Percentiles rank a stretch among this genome's conserved stretches.
These are phyloP conservation scores for Cnidoscolus chayamansa DNA, from an alignment of 441 rosid genomes.

Conservation along the genomic window DNA sequence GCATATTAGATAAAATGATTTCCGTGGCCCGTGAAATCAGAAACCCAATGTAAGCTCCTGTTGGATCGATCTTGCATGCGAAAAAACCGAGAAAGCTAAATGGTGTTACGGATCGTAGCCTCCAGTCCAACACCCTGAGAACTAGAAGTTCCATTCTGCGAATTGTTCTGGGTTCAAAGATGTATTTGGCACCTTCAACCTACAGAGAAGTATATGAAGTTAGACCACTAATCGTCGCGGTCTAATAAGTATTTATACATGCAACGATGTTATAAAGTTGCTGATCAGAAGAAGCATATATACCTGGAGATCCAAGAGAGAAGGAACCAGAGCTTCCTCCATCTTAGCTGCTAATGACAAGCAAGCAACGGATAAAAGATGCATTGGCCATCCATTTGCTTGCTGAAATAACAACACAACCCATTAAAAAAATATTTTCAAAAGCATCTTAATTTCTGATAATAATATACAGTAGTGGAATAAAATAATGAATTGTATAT, in stretches of 20 bases:
- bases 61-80: conserved; percentile 76
- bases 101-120: conserved; percentile 89
- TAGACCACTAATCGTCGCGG: not conserved
- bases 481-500: no score
- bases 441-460: not conserved
- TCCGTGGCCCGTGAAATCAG: conserved; percentile 63
- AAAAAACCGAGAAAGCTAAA: conserved; percentile 76
- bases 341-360: conserved; percentile 94
- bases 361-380: conserved; percentile 85
- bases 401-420: conserved; percentile 40
- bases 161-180: conserved; percentile 81
- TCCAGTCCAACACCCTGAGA: conserved; percentile 78
- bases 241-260: no score
- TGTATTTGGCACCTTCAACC: conserved; percentile 68
- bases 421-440: not conserved
- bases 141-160: conserved; percentile 89
- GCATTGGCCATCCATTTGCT: conserved; percentile 80
- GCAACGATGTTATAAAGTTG: not conserved
- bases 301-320: conserved; percentile 82
- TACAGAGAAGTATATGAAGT: conserved; percentile 18
- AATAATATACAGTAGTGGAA: not conserved
- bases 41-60: conserved; percentile 54
- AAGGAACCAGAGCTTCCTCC: conserved; percentile 95
- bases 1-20: conserved; percentile 70
- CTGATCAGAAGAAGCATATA: not conserved